These are phyloP conservation scores for Centella asiatica DNA, from an alignment of 129 eudicot genomes.

Conservation along the genomic window DNA sequence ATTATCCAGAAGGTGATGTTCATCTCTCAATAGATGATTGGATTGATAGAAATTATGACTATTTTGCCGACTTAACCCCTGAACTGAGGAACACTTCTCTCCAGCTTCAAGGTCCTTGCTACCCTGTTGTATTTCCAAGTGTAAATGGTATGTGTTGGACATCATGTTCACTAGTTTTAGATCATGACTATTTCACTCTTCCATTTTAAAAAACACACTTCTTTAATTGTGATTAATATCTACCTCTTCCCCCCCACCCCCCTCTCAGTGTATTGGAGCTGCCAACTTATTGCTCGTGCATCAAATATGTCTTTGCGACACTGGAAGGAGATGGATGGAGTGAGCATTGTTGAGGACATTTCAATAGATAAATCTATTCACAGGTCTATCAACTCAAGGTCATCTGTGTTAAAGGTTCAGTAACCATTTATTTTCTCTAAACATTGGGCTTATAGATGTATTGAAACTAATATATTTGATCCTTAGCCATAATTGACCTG, in stretches of 20 bases:
- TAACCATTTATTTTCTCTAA: background rate
- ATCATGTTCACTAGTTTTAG: background rate
- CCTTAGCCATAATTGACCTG: background rate
- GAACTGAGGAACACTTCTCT: slow-evolving; percentile 77
- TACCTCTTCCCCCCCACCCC: background rate
- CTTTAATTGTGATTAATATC: background rate
- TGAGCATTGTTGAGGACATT: slow-evolving; percentile 59
- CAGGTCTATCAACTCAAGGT: slow-evolving; percentile 59
- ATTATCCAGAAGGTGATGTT: slow-evolving; percentile 86
- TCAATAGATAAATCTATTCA: slow-evolving; percentile 69
- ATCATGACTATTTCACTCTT: background rate
- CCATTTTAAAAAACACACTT: background rate
- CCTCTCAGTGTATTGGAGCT: slow-evolving; percentile 71
- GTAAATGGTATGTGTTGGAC: slow-evolving; percentile 59
- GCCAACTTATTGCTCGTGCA: slow-evolving; percentile 76
- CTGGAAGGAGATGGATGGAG: slow-evolving; percentile 97
- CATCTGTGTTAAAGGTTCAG: slow-evolving; percentile 77
- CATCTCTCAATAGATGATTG: slow-evolving; percentile 66
- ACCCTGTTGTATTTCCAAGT: slow-evolving; percentile 91
- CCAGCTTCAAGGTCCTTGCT: slow-evolving; percentile 97
- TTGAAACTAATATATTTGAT: background rate
- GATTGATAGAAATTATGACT: slow-evolving; percentile 76
- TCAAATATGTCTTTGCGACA: slow-evolving; percentile 72
- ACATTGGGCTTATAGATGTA: background rate
- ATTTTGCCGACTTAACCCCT: slow-evolving; percentile 77